Conservation (phyloP, 208 protist species). For the Trypanosoma boissoni region DNA sequence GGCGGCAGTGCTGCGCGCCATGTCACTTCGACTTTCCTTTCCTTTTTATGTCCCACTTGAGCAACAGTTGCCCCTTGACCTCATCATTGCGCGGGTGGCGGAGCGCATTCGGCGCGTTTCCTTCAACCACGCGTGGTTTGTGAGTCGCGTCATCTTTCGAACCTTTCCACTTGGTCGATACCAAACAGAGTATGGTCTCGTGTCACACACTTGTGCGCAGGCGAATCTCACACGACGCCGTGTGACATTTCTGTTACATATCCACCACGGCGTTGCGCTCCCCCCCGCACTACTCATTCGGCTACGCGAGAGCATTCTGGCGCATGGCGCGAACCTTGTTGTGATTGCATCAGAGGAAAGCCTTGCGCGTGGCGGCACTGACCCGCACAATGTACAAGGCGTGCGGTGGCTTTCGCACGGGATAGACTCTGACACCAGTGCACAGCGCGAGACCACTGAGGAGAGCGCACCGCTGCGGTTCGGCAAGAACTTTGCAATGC, state of each 20-base stretch:
- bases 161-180: slow-evolving; percentile 73
- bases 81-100: slow-evolving; percentile 66
- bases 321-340: slow-evolving; percentile 72
- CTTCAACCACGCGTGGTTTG: slow-evolving; percentile 80
- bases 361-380: slow-evolving; percentile 52
- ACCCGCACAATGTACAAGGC: slow-evolving; percentile 17
- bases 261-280: slow-evolving; percentile 61
- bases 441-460: too few relatives aligned
- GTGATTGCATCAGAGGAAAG: slow-evolving; percentile 74
- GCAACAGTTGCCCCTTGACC: slow-evolving; percentile 47
- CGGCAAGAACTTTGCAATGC: too few relatives aligned
- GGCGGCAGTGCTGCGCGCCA: slow-evolving; percentile 50
- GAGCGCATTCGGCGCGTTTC: slow-evolving; percentile 81
- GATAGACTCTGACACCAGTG: too few relatives aligned
- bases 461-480: too few relatives aligned
- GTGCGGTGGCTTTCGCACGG: not conserved
- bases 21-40: slow-evolving; percentile 63
- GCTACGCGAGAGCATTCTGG: slow-evolving; percentile 59
- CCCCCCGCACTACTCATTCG: slow-evolving; percentile 55
- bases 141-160: slow-evolving; percentile 74
- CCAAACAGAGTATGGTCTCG: slow-evolving; percentile 71
- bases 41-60: slow-evolving; percentile 86
- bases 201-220: slow-evolving; percentile 83
- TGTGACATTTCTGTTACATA: slow-evolving; percentile 82
- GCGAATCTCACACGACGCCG: slow-evolving; percentile 74